These are phyloP conservation scores for Rhodosporidiobolus sp. DNA, from an alignment of 768 basidiomycete species.

Conservation along the genomic window DNA sequence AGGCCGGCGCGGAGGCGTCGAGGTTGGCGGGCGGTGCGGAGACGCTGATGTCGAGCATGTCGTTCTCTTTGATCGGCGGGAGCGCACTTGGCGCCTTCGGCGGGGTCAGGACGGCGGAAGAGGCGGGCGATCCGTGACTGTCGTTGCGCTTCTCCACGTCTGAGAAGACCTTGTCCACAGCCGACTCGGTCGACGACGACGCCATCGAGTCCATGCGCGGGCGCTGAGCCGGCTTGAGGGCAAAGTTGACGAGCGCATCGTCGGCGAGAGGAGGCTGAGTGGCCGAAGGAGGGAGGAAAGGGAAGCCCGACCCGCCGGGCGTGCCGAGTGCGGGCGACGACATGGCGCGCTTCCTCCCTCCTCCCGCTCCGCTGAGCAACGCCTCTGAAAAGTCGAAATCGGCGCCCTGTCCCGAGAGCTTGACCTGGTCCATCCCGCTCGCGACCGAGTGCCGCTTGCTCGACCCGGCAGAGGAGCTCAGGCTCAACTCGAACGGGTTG, in stretches of 20 bases:
- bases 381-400: conserved; percentile 12
- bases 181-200: background rate
- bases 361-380: background rate
- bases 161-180: conserved; percentile 6
- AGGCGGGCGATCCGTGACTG: conserved; percentile 25
- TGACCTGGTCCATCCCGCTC: background rate
- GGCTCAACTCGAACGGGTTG: conserved; percentile 36
- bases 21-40: background rate
- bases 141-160: background rate
- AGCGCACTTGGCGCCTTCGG: conserved; percentile 5
- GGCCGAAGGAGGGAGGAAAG: conserved; percentile 1
- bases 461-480: background rate
- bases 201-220: conserved; percentile 13
- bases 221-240: conserved; percentile 19
- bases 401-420: background rate
- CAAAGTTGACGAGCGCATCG: conserved; percentile 5
- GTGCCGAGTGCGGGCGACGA: conserved; percentile 30
- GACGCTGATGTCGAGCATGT: background rate
- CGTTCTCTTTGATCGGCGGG: background rate
- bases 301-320: conserved; percentile 15
- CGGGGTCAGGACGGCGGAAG: conserved; percentile 25
- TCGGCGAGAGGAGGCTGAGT: background rate
- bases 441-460: conserved; percentile 13
- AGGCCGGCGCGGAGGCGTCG: background rate
- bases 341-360: conserved; percentile 26